Base-by-base conservation (phyloP, 129 eudicot genomes). In the Helianthus tuberosus region DNA sequence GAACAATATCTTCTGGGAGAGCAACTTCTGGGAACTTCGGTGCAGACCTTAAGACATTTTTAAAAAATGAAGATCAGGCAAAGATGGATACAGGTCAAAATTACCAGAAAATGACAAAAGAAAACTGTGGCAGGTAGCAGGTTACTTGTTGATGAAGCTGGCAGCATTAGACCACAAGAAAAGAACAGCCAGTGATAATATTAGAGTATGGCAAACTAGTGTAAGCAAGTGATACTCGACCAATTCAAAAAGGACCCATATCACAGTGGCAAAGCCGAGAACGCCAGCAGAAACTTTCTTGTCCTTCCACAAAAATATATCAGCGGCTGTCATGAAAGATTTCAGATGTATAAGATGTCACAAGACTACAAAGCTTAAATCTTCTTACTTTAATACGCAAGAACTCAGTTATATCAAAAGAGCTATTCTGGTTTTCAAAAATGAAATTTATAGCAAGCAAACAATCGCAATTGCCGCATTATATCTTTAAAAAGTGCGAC, bases 171-270 rank as follows among this genome's bases (percentile, higher is more conserved):
- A 84, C 98, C 97, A 93, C 67, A 93, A 66, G 75, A 86, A 93
- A 41, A 91, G 76, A 57, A 85, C 63, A 11, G 96, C 88, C 51
- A 90, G 75, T 6, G 79, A 74, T 41, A 88, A 55, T 43, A 93
- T 93, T 43, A 83, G 74, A 63, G 89, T 74, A 27, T 93, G 98
- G 89, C 96, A 86, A 9, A 90, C 86, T 5, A 93, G 84, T 35
- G 96, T 86, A 46, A 93, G 97, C 54, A 93, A 82, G 85, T 93
- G 98, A 76, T 93, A 93, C 60, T 93, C 96, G 29, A 90, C 79
- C 84, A 93, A 61, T 64, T 93, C 97, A 23, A 93, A 90, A 74
- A 90, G 89, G 48, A 83, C 90, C 98, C 98, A 93, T n/a, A 93
- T 82, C 12, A 84, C 79, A 29, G 98, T 93, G 17, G 81, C 96